Evolutionary conservation across 129 eudicot genomes (phyloP), one percentile per base, ranked within the genome.

Genomic region (Smallanthus sonchifolius): DNA sequence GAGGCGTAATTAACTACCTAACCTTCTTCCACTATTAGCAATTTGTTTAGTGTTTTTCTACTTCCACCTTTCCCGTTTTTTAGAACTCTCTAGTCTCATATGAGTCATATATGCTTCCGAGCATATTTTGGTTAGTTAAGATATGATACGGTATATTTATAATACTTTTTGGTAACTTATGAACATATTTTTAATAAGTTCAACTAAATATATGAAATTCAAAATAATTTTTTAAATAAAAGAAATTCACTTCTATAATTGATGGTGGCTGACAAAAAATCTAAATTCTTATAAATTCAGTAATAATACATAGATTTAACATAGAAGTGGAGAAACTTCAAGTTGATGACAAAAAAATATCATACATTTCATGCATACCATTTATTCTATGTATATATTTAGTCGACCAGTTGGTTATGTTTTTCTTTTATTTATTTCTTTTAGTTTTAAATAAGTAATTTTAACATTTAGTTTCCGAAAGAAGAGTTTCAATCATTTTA

Each of bases 1-100:
- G 77, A 73, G 55, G 65, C 67, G 56, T 66, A 19, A 63, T 75
- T 78, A 78, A 60, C 82, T 62, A 61, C 72, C 82, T 70, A 78
- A 78, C 72, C 63, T 78, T 60, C 77, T 17, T 61, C 76, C 72
- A 47, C 52, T 38, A 56, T 40, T 60, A 60, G 56, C 55, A n/a
- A 45, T 45, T 38, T 70, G 64, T 60, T 77, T 77, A 77, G 44
- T 70, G 36, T 37, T 77, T 70, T 67, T 69, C 47, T 49, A 28
- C 35, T 47, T 40, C 76, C 65, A 70, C 77, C 55, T 77, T 61
- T 62, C 72, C 65, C 34, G 5, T 44, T 45, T 44, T 45, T 43
- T 61, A 60, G 76, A 77, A 47, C 4, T 40, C 64, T 70, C 65
- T 32, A 59, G 70, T 70, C 66, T 70, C 45, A 61, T 37, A 70